phyloP scores from a whole-genome alignment of 306 rosid species.

The Lagenaria siceraria region DNA sequence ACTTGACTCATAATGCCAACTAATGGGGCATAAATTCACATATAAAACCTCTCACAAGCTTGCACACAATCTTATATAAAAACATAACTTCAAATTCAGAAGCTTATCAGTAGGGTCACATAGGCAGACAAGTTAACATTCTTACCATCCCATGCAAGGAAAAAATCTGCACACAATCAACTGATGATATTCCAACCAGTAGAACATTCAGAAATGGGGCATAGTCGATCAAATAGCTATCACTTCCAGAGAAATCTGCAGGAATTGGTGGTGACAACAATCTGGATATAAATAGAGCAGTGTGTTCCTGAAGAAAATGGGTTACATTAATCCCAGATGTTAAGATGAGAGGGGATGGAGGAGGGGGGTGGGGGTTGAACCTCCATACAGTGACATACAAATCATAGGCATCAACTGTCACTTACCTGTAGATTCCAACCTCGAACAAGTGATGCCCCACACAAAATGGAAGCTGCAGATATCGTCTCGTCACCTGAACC shows the following conservation, averaged over 20 bases:
- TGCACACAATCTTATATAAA: not conserved
- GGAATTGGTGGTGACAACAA: slow-evolving; percentile 57
- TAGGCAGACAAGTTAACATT: not conserved
- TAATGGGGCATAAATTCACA: not conserved
- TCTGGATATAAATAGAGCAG: slow-evolving; percentile 38
- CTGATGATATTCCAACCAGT: slow-evolving; percentile 60
- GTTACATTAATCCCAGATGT: slow-evolving; percentile 7
- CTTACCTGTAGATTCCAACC: slow-evolving; percentile 95
- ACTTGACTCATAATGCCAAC: not conserved
- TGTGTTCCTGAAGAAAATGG: slow-evolving; percentile 58
- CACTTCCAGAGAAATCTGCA: slow-evolving; percentile 45
- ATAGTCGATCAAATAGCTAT: slow-evolving; percentile 61
- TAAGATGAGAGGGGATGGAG: slow-evolving; percentile 7
- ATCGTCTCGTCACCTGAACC: slow-evolving; percentile 86
- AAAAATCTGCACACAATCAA: slow-evolving; percentile 72
- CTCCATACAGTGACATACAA: not conserved
- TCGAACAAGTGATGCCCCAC: slow-evolving; percentile 78
- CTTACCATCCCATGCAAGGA: slow-evolving; percentile 89
- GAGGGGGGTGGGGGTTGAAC: no score
- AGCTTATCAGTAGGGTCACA: not conserved
- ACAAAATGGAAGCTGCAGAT: slow-evolving; percentile 76
- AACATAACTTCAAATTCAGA: not conserved
- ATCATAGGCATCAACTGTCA: slow-evolving; percentile 3
- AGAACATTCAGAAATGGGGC: slow-evolving; percentile 70
- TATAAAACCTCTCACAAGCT: not conserved